Conservation (phyloP, 306 rosid species). For the Medicago truncatula region MtrunA17r5.0-ANR NC_053047.1:6986501-6987000, state of each 20-base stretch:
- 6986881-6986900: too few species aligned
- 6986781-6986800: too few species aligned
- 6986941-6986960: constrained; percentile 10
- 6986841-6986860: too few species aligned
- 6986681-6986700: constrained; percentile 9
- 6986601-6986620: neutral
- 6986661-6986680: neutral
- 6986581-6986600: too few species aligned
- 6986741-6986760: constrained; percentile 43
- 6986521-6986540: too few species aligned
- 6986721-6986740: neutral
- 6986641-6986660: constrained; percentile 4
- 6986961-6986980: neutral
- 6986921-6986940: neutral
- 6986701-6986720: constrained; percentile 8
- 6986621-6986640: neutral
- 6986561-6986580: too few species aligned
- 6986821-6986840: too few species aligned
- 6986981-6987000: constrained; percentile 1
- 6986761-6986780: constrained; percentile 20
- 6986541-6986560: too few species aligned
- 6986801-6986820: too few species aligned
- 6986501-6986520: too few species aligned
- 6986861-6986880: too few species aligned
- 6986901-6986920: too few species aligned